phyloP scores from a whole-genome alignment of 2,329 filamentous ascomycete genomes.

The Alternaria metachromatica region DNA sequence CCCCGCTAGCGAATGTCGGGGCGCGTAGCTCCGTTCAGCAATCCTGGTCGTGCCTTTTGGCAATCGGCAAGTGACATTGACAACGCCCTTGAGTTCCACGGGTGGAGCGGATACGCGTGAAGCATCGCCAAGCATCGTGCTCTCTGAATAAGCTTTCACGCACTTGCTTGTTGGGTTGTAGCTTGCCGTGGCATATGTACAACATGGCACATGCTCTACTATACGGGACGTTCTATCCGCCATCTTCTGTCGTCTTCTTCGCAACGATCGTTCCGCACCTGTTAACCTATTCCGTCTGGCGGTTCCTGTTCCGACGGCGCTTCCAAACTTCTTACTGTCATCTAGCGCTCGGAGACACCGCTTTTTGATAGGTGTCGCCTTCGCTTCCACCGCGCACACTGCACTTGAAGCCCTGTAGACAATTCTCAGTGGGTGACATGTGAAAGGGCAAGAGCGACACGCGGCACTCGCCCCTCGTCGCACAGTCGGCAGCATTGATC shows the following conservation, averaged over 20 bases:
- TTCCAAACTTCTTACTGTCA: not conserved
- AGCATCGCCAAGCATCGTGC: slow-evolving; percentile 12
- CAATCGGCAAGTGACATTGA: not conserved
- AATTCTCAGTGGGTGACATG: not conserved
- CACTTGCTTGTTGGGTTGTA: slow-evolving; percentile 15
- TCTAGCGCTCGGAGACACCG: slow-evolving; percentile 1
- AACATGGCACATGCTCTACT: not conserved
- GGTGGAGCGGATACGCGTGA: not conserved
- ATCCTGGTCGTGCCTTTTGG: not conserved
- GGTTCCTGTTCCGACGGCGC: not conserved
- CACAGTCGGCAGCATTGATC: not conserved
- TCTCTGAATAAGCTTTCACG: slow-evolving; percentile 15
- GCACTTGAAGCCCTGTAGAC: not conserved
- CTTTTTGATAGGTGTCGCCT: not conserved
- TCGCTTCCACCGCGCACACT: not conserved
- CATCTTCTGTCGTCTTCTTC: not conserved
- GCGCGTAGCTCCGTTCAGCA: not conserved
- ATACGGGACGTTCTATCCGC: not conserved
- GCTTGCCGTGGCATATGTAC: not conserved
- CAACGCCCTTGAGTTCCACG: not conserved
- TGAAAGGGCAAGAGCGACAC: not conserved
- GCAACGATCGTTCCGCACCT: not conserved
- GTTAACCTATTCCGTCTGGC: not conserved
- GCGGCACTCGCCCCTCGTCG: slow-evolving; percentile 1
- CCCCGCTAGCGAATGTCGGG: not conserved